Conservation (phyloP, 257 asterid species). For the Solanum arcanum region DNA sequence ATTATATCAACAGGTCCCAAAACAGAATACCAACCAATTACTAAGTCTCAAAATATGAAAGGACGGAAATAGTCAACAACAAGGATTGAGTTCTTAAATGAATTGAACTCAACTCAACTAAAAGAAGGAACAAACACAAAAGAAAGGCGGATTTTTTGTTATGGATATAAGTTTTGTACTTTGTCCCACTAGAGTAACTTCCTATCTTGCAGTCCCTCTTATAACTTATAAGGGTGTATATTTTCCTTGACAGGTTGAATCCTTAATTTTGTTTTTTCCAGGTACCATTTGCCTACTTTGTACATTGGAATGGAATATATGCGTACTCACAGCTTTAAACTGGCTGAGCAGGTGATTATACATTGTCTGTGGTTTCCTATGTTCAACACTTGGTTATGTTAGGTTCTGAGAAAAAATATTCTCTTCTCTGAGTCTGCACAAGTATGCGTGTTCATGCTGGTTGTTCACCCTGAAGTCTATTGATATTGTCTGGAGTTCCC, state of each 20-base stretch:
- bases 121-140: background rate
- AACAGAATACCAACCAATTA: background rate
- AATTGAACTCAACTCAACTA: background rate
- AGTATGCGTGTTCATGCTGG: background rate
- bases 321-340: slow-evolving; percentile 97
- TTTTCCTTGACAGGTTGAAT: slow-evolving; percentile 18
- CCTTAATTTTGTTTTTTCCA: slow-evolving; percentile 33
- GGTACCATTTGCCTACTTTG: slow-evolving; percentile 92
- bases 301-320: slow-evolving; percentile 98
- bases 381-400: background rate
- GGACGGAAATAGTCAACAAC: background rate
- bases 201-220: slow-evolving; percentile 5
- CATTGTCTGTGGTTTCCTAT: background rate
- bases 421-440: background rate
- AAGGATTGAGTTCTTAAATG: background rate
- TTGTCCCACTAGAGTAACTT: background rate
- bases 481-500: slow-evolving; percentile 2
- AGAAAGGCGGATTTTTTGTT: background rate
- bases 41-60: background rate
- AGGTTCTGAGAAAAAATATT: background rate
- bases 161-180: background rate
- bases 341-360: slow-evolving; percentile 83
- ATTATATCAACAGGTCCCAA: background rate
- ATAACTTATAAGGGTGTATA: background rate
- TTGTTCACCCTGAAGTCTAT: slow-evolving; percentile 1